Percentiles rank a stretch among this genome's conserved stretches.
Conservation (phyloP, 495 filamentous ascomycete genomes). For the Neurospora terricola region DNA sequence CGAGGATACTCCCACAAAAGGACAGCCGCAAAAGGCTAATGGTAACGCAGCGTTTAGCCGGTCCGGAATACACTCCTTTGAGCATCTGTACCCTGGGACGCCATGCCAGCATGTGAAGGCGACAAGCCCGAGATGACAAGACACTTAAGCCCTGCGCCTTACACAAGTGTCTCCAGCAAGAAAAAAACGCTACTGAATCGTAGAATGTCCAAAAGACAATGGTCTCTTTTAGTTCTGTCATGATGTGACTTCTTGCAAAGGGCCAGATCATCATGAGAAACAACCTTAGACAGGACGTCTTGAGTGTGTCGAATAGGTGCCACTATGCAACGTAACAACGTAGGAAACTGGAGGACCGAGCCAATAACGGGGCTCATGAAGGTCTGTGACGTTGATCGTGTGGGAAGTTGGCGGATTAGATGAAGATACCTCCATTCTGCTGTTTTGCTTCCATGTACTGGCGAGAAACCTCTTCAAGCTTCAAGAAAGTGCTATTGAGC, state of each 20-base stretch:
- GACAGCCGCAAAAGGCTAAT: accelerated
- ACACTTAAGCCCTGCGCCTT: too few relatives aligned
- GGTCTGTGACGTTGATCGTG: background rate
- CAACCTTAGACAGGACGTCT: background rate
- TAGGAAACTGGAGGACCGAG: too few relatives aligned
- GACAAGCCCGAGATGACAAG: too few relatives aligned
- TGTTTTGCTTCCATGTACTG: background rate
- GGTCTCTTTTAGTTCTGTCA: background rate
- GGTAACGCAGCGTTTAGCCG: background rate
- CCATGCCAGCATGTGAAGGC: background rate
- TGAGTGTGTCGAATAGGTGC: background rate
- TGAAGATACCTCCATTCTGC: background rate
- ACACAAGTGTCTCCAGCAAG: background rate
- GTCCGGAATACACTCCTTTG: background rate
- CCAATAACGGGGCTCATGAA: too few relatives aligned
- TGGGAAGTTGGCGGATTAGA: background rate
- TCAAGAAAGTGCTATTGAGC: background rate
- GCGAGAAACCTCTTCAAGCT: background rate
- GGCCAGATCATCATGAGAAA: background rate
- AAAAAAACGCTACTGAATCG: background rate
- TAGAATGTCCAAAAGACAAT: background rate
- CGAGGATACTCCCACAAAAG: background rate
- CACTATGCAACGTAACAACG: background rate
- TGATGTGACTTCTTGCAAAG: background rate
- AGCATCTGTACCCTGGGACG: background rate